A percentile compares a stretch with the other conserved stretches of the same genome.
Evolutionary conservation across 805 yeast species (phyloP).

Genomic region (Blastobotrys terrestris): DNA sequence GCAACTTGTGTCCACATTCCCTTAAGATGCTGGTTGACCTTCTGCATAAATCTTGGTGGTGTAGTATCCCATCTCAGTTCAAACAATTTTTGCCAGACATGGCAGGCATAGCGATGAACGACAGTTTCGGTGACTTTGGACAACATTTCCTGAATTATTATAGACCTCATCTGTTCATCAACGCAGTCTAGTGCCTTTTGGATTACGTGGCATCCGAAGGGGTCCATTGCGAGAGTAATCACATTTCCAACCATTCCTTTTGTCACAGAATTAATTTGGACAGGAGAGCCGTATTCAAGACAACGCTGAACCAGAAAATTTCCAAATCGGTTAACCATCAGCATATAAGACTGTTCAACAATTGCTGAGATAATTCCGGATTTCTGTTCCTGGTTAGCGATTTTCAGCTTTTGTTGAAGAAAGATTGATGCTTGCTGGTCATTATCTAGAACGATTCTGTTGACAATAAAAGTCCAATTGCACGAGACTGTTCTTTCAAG

Average conservation of each 20-base stretch:
- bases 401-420: constrained; percentile 35
- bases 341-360: constrained; percentile 23
- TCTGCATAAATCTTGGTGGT: constrained; percentile 27
- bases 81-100: constrained; percentile 40
- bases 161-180: constrained; percentile 22
- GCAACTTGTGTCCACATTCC: constrained; percentile 33
- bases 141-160: constrained; percentile 34
- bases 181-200: constrained; percentile 36
- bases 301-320: constrained; percentile 38
- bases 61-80: constrained; percentile 31
- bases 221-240: constrained; percentile 29
- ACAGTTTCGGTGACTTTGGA: constrained; percentile 28
- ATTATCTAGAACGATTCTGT: constrained; percentile 28
- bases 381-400: constrained; percentile 27
- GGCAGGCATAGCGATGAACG: constrained; percentile 36
- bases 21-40: constrained; percentile 26
- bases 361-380: constrained; percentile 28
- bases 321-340: constrained; percentile 38
- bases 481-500: constrained; percentile 26
- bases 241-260: constrained; percentile 29
- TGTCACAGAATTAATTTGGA: constrained; percentile 24
- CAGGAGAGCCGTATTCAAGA: constrained; percentile 32
- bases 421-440: constrained; percentile 40
- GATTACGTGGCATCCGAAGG: constrained; percentile 39
- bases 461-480: constrained; percentile 30